Percentiles rank a stretch among this genome's conserved stretches.
Conservation (phyloP, 257 asterid species). For the Anisodus tanguticus region DNA sequence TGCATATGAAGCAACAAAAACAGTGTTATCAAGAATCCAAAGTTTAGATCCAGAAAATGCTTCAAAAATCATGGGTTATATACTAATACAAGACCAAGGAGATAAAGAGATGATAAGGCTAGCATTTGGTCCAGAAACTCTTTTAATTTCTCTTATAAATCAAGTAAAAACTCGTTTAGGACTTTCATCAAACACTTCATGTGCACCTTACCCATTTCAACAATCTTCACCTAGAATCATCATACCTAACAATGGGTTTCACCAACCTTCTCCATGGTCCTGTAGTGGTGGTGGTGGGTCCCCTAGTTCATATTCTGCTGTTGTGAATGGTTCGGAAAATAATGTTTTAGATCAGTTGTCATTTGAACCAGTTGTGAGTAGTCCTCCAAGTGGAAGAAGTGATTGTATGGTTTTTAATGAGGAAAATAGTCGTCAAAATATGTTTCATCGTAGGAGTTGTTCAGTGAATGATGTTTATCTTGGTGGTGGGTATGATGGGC, state of each 20-base stretch:
- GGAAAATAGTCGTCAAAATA: constrained; percentile 36
- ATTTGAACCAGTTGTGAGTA: constrained; percentile 40
- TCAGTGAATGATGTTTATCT: constrained; percentile 73
- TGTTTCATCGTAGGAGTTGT: constrained; percentile 73
- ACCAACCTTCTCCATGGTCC: constrained; percentile 46
- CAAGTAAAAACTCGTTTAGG: constrained; percentile 60
- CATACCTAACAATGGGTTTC: constrained; percentile 64
- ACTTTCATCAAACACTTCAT: constrained; percentile 47
- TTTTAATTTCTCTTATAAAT: constrained; percentile 55
- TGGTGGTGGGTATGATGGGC: constrained; percentile 68
- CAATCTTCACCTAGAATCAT: constrained; percentile 58
- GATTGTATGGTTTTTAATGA: constrained; percentile 54
- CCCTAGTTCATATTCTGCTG: constrained; percentile 53
- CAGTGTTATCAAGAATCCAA: constrained; percentile 81
- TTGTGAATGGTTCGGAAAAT: constrained; percentile 52
- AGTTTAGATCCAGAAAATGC: constrained; percentile 80
- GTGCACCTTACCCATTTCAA: constrained; percentile 54
- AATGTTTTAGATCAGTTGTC: constrained; percentile 48
- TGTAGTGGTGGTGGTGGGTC: constrained; percentile 29
- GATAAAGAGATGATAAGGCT: constrained; percentile 85
- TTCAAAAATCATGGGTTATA: constrained; percentile 79
- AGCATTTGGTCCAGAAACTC: constrained; percentile 74
- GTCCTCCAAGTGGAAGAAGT: constrained; percentile 71
- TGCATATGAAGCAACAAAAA: constrained; percentile 67
- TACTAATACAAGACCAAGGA: constrained; percentile 77